Percentiles rank a stretch among this genome's conserved stretches.
These are phyloP conservation scores for Loxodes magnus DNA, from an alignment of 73 alveolate species.

Conservation along the genomic window DNA sequence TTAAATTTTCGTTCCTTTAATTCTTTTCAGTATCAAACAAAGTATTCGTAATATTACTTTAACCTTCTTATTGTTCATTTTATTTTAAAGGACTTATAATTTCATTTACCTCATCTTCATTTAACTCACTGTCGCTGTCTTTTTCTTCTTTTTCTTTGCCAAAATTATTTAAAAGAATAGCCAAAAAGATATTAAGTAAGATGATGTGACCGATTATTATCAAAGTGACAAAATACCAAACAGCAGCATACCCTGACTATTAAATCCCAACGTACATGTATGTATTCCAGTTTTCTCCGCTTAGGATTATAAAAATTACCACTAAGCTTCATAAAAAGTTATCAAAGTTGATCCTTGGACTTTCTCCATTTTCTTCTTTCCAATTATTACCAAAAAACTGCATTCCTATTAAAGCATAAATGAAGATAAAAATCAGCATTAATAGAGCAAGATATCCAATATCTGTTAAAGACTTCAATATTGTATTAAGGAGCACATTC, in stretches of 20 bases:
- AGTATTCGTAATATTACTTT: not conserved
- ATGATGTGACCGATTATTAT: constrained; percentile 34
- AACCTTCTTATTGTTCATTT: not conserved
- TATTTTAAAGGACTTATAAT: not conserved
- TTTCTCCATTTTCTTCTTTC: constrained; percentile 25
- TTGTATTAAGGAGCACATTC: constrained; percentile 9
- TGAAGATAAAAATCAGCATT: constrained; percentile 73
- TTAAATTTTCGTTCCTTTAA: not conserved
- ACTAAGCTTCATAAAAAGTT: constrained; percentile 25
- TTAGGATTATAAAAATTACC: constrained; percentile 37
- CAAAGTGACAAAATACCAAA: constrained; percentile 25
- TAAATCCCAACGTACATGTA: constrained; percentile 11
- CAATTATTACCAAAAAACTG: constrained; percentile 82
- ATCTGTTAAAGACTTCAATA: constrained; percentile 7
- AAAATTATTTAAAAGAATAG: constrained; percentile 39
- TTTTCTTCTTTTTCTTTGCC: constrained; percentile 32
- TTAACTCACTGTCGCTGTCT: constrained; percentile 1
- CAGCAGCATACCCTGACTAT: not conserved
- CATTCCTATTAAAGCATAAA: constrained; percentile 90
- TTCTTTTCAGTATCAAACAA: not conserved
- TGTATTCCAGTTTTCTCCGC: constrained; percentile 41
- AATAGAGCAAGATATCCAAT: constrained; percentile 65
- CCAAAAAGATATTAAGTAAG: constrained; percentile 45
- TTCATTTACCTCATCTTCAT: constrained; percentile 3
- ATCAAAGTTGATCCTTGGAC: constrained; percentile 28